Evolutionary conservation across 495 filamentous ascomycete genomes (phyloP).

Genomic region (Chaetomium cochliodes): DNA sequence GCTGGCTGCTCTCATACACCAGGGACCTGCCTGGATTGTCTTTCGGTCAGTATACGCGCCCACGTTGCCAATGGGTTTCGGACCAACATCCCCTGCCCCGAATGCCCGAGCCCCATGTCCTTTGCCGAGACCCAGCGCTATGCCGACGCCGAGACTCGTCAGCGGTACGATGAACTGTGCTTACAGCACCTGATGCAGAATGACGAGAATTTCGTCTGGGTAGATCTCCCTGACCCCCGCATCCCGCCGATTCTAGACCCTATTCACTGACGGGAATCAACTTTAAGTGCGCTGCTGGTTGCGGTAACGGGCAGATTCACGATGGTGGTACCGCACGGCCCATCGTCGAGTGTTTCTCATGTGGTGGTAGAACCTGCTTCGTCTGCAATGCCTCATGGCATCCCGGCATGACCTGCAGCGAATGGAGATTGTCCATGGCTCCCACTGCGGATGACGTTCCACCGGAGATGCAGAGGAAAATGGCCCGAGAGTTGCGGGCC

Average conservation of each 20-base stretch:
- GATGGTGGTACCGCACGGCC: slow-evolving; percentile 35
- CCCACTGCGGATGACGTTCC: not conserved
- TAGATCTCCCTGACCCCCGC: not conserved
- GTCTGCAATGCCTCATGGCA: slow-evolving; percentile 41
- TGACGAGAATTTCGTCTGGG: slow-evolving; percentile 22
- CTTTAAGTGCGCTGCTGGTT: slow-evolving; percentile 16
- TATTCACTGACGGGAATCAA: not conserved
- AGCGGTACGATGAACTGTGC: slow-evolving; percentile 7
- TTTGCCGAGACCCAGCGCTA: slow-evolving; percentile 6
- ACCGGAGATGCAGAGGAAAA: not conserved
- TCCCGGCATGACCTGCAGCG: slow-evolving; percentile 38
- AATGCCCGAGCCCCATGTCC: slow-evolving; percentile 7
- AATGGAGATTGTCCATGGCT: slow-evolving; percentile 32
- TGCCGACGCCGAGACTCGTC: slow-evolving; percentile 2
- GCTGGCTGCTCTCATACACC: slow-evolving; percentile 6
- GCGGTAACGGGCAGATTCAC: slow-evolving; percentile 42
- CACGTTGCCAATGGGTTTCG: not conserved
- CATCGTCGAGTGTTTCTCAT: slow-evolving; percentile 39
- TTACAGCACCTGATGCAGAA: slow-evolving; percentile 1
- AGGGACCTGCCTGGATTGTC: slow-evolving; percentile 14
- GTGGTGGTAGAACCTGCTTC: slow-evolving; percentile 40
- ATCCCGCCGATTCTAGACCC: not conserved
- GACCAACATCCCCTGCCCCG: slow-evolving; percentile 12
- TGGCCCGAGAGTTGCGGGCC: slow-evolving; percentile 7
- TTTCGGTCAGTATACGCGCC: slow-evolving; percentile 4